Percentiles rank a stretch among this genome's conserved stretches.
These are phyloP conservation scores for Macrocybe sp. DNA, from an alignment of 1,284 basidiomycete species.

Conservation along the genomic window DNA sequence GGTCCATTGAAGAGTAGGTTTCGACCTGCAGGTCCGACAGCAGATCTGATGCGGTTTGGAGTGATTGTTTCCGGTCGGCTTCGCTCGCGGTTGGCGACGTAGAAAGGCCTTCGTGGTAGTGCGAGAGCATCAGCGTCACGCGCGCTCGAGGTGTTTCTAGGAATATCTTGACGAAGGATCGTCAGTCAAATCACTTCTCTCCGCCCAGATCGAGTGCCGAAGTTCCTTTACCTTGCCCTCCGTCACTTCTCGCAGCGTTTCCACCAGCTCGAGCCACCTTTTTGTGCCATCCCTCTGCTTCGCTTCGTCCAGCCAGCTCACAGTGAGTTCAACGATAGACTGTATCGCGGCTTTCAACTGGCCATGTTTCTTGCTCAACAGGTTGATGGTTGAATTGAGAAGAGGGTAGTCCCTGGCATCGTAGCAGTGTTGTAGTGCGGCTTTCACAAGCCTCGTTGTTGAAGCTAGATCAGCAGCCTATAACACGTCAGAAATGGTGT, in stretches of 20 bases:
- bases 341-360: conserved; percentile 92
- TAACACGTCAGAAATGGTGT: conserved; percentile 3
- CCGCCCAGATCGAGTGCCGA: neutral
- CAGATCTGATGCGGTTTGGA: conserved; percentile 83
- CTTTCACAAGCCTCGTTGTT: conserved; percentile 81
- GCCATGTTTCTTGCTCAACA: conserved; percentile 94
- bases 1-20: conserved; percentile 98
- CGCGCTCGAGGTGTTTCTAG: conserved; percentile 95
- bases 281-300: conserved; percentile 62
- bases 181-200: conserved; percentile 1
- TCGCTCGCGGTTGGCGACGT: conserved; percentile 38
- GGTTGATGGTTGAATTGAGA: conserved; percentile 70
- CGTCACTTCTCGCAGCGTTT: conserved; percentile 88
- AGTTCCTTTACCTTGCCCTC: conserved; percentile 79
- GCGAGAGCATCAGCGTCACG: conserved; percentile 81
- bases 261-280: conserved; percentile 83
- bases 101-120: conserved; percentile 75
- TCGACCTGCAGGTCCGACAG: conserved; percentile 96
- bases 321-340: conserved; percentile 84
- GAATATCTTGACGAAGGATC: conserved; percentile 67
- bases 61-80: conserved; percentile 49
- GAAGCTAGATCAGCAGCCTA: conserved; percentile 92
- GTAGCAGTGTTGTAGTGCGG: conserved; percentile 70
- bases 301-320: conserved; percentile 77
- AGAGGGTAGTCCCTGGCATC: conserved; percentile 64